Base-by-base conservation (phyloP, 176 grass and related monocot genomes). In the Triticum urartu region DNA sequence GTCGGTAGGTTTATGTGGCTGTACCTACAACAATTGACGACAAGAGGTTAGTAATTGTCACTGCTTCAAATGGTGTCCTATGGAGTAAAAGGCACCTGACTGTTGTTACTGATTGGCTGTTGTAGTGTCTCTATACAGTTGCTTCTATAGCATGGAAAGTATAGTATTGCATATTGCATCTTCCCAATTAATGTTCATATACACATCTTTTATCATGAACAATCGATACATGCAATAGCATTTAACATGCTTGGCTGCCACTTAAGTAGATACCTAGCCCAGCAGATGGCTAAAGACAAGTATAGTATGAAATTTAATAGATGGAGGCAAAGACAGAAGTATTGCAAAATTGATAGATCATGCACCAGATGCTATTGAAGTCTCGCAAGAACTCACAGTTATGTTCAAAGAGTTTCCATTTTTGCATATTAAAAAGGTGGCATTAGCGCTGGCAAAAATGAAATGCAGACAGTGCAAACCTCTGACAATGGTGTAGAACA, bases 401-500 rank as follows among this genome's bases (percentile, higher is more conserved):
- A 60, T 60, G 21, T 17, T 72, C 48, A 83, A 68, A 28, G 8
- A 71, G 69, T 12, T 40, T 38, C 11, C 4, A 61, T 84, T 84
- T 61, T 25, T 35, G 62, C 9, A 28, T 14, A 84, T 38, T 34
- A 33, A 45, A 48, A 75, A n/a, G 33, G 25, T 75, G 15, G 22
- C 14, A 17, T 13, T 35, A 18, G 15, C 28, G 11, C 30, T 63
- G 36, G 15, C 30, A 4, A 40, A 50, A 78, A 39, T 59, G 28
- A 69, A 79, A 50, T 6, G 47, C 6, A 20, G 32, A 34, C 59
- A 76, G 18, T 65, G 70, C 39, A 52, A 81, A 87, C 86, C 86
- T 87, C 78, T 52, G 64, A 78, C 48, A 83, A 47, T 3, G 33
- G 75, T 40, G 26, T 1, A 13, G 82, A 35, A 70, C 21, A 40